A percentile compares a stretch with the other conserved stretches of the same genome.
phyloP scores from a whole-genome alignment of 2,329 filamentous ascomycete genomes.

The Sarocladiaceae sp. region DNA sequence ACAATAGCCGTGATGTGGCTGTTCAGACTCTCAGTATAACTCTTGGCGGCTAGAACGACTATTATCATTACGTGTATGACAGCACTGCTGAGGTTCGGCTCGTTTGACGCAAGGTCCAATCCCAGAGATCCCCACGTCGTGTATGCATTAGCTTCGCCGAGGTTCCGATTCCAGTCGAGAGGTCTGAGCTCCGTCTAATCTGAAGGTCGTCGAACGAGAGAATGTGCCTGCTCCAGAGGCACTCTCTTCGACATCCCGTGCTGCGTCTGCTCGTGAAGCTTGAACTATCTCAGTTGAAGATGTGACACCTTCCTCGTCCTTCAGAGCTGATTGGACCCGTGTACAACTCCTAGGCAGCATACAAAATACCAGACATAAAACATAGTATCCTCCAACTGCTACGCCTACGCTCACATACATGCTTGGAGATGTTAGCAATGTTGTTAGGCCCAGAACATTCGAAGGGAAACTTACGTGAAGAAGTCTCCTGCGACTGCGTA shows the following conservation, averaged over 20 bases:
- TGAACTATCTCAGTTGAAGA: neutral
- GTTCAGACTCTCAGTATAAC: no score
- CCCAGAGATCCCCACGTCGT: no score
- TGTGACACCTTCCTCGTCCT: neutral
- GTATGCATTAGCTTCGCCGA: neutral
- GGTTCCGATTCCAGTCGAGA: neutral
- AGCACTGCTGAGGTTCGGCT: no score
- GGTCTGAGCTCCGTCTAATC: neutral
- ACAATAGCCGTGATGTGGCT: no score
- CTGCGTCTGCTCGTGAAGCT: neutral
- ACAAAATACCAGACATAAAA: neutral
- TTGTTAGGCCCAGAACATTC: neutral
- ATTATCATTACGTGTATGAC: no score
- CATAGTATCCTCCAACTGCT: neutral
- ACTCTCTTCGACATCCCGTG: neutral
- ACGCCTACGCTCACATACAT: neutral
- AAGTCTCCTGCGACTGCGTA: neutral
- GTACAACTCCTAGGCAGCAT: conserved; percentile 2
- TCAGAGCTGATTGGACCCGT: neutral
- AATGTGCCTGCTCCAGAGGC: neutral
- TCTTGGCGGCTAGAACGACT: neutral
- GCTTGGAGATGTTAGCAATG: neutral
- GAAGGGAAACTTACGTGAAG: neutral
- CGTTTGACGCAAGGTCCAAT: no score
- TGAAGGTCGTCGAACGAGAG: neutral